These are phyloP conservation scores for Ogataea nonfermentans DNA, from an alignment of 805 yeast genomes.

Conservation along the genomic window DNA sequence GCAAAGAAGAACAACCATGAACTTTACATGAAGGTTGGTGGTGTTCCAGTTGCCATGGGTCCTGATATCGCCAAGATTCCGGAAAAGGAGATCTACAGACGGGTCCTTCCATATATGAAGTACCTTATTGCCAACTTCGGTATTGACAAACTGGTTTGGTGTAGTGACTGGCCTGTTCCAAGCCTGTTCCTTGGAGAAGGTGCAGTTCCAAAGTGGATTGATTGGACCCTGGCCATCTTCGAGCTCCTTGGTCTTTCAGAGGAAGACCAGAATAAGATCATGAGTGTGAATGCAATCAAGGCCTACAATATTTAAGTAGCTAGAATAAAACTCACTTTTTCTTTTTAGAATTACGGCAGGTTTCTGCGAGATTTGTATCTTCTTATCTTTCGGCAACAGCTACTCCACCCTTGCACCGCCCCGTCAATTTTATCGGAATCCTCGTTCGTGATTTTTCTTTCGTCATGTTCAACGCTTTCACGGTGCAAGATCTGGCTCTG, in stretches of 20 bases:
- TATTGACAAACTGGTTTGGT: constrained; percentile 23
- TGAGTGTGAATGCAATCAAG: too few relatives aligned
- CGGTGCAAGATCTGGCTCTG: constrained; percentile 4
- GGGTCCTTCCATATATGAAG: constrained; percentile 35
- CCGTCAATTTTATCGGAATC: too few relatives aligned
- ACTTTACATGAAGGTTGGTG: constrained; percentile 13
- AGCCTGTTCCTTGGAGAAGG: constrained; percentile 6
- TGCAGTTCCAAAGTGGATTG: not conserved
- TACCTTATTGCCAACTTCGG: constrained; percentile 44
- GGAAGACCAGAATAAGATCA: too few relatives aligned
- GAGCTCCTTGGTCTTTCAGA: too few relatives aligned
- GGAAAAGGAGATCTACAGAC: constrained; percentile 13
- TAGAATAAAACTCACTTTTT: too few relatives aligned
- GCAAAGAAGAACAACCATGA: constrained; percentile 2
- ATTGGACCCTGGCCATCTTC: too few relatives aligned
- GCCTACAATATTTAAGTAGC: too few relatives aligned
- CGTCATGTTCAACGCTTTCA: constrained; percentile 10
- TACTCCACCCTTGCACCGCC: too few relatives aligned
- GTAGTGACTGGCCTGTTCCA: constrained; percentile 14
- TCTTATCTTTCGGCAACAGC: too few relatives aligned
- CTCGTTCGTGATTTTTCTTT: too few relatives aligned
- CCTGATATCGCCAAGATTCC: not conserved
- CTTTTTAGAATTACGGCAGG: too few relatives aligned
- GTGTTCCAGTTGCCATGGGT: constrained; percentile 13
- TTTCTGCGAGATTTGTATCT: too few relatives aligned